Evolutionary conservation across 305 asterid genomes (phyloP).

Genomic region (Fraxinus xanthoxyloides): DNA sequence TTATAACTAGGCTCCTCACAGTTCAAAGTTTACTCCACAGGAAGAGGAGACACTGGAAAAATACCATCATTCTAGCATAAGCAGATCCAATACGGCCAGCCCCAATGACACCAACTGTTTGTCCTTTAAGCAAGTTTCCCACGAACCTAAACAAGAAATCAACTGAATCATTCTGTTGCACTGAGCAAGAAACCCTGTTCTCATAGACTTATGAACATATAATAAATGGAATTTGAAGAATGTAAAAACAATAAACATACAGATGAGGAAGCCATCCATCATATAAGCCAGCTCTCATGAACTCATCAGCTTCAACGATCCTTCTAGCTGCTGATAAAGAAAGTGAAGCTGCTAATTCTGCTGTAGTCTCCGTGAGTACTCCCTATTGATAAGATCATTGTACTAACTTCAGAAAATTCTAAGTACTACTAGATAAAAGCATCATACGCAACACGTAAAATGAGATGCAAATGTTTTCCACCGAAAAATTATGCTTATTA

Average conservation of each 20-base stretch:
- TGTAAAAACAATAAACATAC: conserved; percentile 35
- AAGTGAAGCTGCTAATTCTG: conserved; percentile 94
- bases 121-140: conserved; percentile 96
- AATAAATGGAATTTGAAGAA: neutral
- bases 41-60: neutral
- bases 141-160: conserved; percentile 58
- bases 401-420: neutral
- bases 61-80: conserved; percentile 98
- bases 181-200: neutral
- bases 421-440: neutral
- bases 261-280: conserved; percentile 99
- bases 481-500: neutral
- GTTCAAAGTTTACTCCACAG: neutral
- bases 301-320: conserved; percentile 94
- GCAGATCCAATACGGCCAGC: conserved; percentile 99
- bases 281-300: conserved; percentile 93
- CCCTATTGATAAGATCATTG: conserved; percentile 44
- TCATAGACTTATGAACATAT: neutral
- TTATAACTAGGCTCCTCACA: neutral
- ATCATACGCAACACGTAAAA: neutral
- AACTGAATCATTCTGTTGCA: neutral
- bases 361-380: conserved; percentile 93
- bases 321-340: conserved; percentile 88
- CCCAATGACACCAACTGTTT: conserved; percentile 96
- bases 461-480: neutral